These are phyloP conservation scores for Mycena amicta DNA, from an alignment of 768 basidiomycete genomes.

Conservation along the genomic window DNA sequence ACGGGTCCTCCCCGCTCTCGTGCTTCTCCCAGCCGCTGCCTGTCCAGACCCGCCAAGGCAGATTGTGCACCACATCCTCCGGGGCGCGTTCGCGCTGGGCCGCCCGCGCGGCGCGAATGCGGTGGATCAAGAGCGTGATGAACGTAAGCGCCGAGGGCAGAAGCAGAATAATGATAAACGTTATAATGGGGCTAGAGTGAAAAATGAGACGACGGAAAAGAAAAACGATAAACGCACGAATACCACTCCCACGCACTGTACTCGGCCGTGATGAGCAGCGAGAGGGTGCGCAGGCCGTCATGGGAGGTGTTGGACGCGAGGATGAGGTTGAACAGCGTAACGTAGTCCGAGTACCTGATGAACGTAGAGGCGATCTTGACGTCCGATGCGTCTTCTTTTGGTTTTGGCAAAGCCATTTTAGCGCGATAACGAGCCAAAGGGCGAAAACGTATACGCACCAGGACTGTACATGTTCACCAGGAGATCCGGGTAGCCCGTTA, in stretches of 20 bases:
- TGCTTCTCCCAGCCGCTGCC: slow-evolving; percentile 82
- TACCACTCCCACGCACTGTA: slow-evolving; percentile 93
- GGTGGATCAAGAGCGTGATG: slow-evolving; percentile 84
- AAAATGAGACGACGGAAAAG: slow-evolving; percentile 14
- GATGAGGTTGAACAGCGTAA: slow-evolving; percentile 69
- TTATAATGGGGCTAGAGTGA: slow-evolving; percentile 70
- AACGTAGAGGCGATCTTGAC: slow-evolving; percentile 85
- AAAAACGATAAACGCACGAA: slow-evolving; percentile 56
- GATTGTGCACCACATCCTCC: slow-evolving; percentile 71
- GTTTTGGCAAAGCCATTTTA: slow-evolving; percentile 10
- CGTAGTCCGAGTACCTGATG: slow-evolving; percentile 83
- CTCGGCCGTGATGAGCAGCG: slow-evolving; percentile 75
- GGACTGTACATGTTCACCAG: slow-evolving; percentile 93
- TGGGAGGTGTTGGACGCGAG: slow-evolving; percentile 76
- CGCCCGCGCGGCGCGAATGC: slow-evolving; percentile 79
- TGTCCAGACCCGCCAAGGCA: slow-evolving; percentile 86
- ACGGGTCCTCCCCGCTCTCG: slow-evolving; percentile 42
- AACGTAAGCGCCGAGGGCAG: slow-evolving; percentile 90
- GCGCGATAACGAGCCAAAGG: slow-evolving; percentile 5
- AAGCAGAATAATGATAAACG: slow-evolving; percentile 84
- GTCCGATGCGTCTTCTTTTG: slow-evolving; percentile 79
- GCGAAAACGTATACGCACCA: slow-evolving; percentile 48
- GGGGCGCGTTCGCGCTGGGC: slow-evolving; percentile 85
- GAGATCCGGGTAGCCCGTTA: slow-evolving; percentile 69
- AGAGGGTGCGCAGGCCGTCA: slow-evolving; percentile 73